These are phyloP conservation scores for Diversispora epigaea DNA, from an alignment of 192 early-diverging fungal genomes.

Conservation along the genomic window DNA sequence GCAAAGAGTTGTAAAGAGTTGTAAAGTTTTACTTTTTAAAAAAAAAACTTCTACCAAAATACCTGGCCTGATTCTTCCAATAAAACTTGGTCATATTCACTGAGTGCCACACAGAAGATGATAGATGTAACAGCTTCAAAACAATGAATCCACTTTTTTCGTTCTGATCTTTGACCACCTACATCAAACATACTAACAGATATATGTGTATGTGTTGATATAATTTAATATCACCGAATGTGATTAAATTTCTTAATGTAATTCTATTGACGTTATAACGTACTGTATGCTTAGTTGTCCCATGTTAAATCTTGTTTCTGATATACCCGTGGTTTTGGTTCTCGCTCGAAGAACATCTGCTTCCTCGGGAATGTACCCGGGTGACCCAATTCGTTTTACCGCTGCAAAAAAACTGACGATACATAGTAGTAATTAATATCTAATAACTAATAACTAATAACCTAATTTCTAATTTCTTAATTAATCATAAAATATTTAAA, in stretches of 20 bases:
- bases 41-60: constrained; percentile 9
- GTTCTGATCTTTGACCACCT: constrained; percentile 80
- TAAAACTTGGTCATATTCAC: constrained; percentile 91
- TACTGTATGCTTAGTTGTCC: constrained; percentile 85
- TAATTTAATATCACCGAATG: too few relatives aligned
- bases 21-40: neutral
- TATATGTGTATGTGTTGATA: neutral
- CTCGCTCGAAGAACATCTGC: constrained; percentile 95
- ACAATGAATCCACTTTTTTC: constrained; percentile 86
- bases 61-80: constrained; percentile 78
- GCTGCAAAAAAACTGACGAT: constrained; percentile 81
- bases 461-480: neutral
- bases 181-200: constrained; percentile 78
- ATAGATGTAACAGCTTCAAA: constrained; percentile 88
- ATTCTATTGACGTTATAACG: constrained; percentile 39
- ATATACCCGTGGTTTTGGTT: constrained; percentile 96
- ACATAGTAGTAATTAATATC: neutral
- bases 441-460: neutral
- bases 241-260: constrained; percentile 10
- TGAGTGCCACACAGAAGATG: constrained; percentile 90
- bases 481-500: constrained; percentile 10
- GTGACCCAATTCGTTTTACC: constrained; percentile 77
- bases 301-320: constrained; percentile 92
- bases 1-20: too few relatives aligned
- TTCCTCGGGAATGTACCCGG: constrained; percentile 87